Base-by-base conservation (phyloP, 1,284 basidiomycete genomes). In the Hortiboletus rubellus region DNA sequence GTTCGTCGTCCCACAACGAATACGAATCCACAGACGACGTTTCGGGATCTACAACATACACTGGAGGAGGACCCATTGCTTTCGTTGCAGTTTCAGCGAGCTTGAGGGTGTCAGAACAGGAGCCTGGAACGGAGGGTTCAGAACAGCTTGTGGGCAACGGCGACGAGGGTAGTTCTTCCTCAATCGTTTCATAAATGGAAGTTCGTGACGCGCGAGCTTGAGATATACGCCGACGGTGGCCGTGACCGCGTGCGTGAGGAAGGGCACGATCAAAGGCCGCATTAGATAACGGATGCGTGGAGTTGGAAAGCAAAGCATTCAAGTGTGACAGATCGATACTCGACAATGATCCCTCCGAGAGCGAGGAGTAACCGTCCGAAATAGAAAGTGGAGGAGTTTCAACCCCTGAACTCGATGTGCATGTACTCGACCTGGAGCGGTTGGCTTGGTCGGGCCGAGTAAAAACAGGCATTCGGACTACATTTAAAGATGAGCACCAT, bases 161-260 rank as follows among this genome's bases (percentile, higher is more conserved):
- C 2, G 78, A 74, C 48, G 72, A 75, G 1, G 78, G 77, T 8
- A 77, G 69, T 60, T 92, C 90, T 61, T 92, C 89, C 50, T 89
- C 79, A 53, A 92, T 92, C 0, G 86, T 91, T 67, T 91, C 89
- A 59, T 90, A 91, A 1, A 89, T 79, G 0, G 89, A 91, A 0
- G 83, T 76, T 4, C 86, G 78, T 11, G 87, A 87, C 14, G 80
- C 79, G 27, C 80, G 82, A 45, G 80, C 79, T 53, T 84, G 79
- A 12, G 88, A 89, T 49, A 83, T 80, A 4, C 86, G 82, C 50
- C 86, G 84, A 49, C 85, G 85, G 68, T 90, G 88, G 8, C 87
- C 86, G 44, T 82, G 79, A 2, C 86, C 85, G 17, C 81, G 79
- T 38, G 82, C 78, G 18, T 83, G 77, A 17, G 81, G 71, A 27